These are phyloP conservation scores for Fabrea salina DNA, from an alignment of 169 alveolate species.

Conservation along the genomic window DNA sequence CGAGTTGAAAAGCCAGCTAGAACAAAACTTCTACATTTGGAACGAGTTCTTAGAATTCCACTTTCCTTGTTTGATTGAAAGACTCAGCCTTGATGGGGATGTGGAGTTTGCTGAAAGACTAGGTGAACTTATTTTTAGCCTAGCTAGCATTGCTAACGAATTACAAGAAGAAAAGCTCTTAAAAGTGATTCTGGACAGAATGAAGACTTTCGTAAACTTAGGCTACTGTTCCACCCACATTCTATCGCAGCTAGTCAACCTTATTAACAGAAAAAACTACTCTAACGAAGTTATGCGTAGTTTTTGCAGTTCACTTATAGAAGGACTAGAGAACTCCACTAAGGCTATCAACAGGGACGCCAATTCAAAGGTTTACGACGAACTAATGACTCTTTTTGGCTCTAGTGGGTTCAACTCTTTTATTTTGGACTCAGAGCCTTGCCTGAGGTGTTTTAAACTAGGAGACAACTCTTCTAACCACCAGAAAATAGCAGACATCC, in stretches of 20 bases:
- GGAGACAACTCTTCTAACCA: background rate
- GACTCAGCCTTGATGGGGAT: background rate
- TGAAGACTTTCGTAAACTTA: background rate
- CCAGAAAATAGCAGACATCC: slow-evolving; percentile 34
- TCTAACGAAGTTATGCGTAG: background rate
- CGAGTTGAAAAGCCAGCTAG: background rate
- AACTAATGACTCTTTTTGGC: background rate
- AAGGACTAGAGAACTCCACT: background rate
- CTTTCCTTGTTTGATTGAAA: background rate
- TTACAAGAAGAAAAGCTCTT: background rate
- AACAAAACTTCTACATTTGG: background rate
- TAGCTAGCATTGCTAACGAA: background rate
- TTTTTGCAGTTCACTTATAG: background rate
- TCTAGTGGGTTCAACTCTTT: slow-evolving; percentile 15
- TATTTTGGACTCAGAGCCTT: slow-evolving; percentile 47
- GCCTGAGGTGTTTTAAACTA: slow-evolving; percentile 44
- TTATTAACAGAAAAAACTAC: background rate
- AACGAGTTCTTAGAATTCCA: background rate
- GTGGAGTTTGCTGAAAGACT: background rate
- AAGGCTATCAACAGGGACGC: background rate
- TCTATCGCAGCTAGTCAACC: background rate
- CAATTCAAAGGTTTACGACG: background rate
- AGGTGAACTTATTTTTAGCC: background rate
- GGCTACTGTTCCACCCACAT: background rate
- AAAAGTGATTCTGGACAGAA: background rate